Base-by-base conservation (phyloP, 2,329 filamentous ascomycete genomes). In the Periglandula ipomoeae region DNA sequence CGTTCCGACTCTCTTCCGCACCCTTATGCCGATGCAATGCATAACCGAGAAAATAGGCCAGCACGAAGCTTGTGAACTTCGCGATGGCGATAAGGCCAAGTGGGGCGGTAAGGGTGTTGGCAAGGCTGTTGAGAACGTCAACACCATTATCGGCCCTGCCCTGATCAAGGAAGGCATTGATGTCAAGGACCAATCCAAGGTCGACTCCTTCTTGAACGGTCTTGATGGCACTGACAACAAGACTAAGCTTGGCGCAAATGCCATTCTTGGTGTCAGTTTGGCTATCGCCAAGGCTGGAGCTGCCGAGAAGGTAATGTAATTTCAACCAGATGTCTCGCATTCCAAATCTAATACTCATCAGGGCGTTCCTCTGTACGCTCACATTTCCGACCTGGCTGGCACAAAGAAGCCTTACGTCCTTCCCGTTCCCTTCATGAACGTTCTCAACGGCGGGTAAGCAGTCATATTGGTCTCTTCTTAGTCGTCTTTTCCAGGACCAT, bases 321-420 rank as follows among this genome's bases (percentile, higher is more conserved):
- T 4, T 40, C 13, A 22, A 19, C 11, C 6, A 27, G 13, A 7
- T 20, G 8, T 11, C 23, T 4, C 19, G 13, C 15, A 27, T 27
- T 26, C 19, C 13, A 17, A 42, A 20, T 20, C 19, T 38, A 26
- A 32, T 23, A n/a, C 30, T 49, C 15, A 23, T 17, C 46, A 81
- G 82, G 81, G 82, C 58, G 81, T 94, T 56, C 87, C 88, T 65
- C 83, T 94, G 60, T 94, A 93, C 68, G 85, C 84, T 60, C 88
- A 93, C 73, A 80, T 94, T 64, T 90, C 87, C 64, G 85, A 91
- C 70, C 82, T 93, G 57, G 85, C 87, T 58, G 87, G 86, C 60
- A 91, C 87, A 70, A 90, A 91, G 82, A 89, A 91, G 81, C 87
- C 87, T 64, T 93, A 88, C 62, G 87, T 93, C 59, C 84, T 94